Evolutionary conservation across 106 monocot genomes (phyloP), one percentile per base, ranked within the genome.

Genomic region (Allium sativum): DNA sequence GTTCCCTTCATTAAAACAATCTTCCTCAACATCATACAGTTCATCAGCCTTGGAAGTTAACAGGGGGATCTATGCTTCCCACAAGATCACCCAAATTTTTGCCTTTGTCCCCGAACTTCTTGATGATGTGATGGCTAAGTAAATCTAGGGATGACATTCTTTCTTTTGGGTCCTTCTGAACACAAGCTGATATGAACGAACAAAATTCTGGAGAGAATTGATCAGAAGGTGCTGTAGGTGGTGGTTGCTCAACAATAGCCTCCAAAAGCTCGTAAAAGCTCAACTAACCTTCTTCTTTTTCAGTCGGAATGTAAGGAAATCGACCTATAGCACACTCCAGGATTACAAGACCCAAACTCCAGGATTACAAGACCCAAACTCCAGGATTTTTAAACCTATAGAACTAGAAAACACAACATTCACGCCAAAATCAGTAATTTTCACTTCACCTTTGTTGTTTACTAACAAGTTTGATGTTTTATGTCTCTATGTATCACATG

Each of bases 131-230:
- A 67, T 89, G 93, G 45, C 65, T 72, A 89, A 94, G 81, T 51
- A 94, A 86, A 58, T 94, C 89, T 68, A 77, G 61, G 45, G 93
- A 80, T n/a, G 93, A 89, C 83, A 72, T 70, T 72, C 93, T 78
- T 45, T 81, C 48, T 12, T 67, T 53, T 31, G 93, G 89, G 74
- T 94, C 86, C 61, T 89, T 94, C 67, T 81, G 85, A 53, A 94
- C 64, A 69, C 91, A 90, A 45, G 84, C 70, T 64, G 95, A 90
- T 65, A 95, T 87, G 70, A 95, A 95, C 43, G 90, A 87, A 77
- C 95, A 96, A 20, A 96, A 84, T 70, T 96, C 95, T 53, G 95
- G 95, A 8, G 95, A 96, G 61, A 96, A 96, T 64, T 96, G 95
- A 77, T 96, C 95, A 19, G 84, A 12, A 9, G 95, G 95, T 18